Percentiles rank a stretch among this genome's conserved stretches.
Conservation (phyloP, 305 asterid species). For the Striga hermonthica region DNA sequence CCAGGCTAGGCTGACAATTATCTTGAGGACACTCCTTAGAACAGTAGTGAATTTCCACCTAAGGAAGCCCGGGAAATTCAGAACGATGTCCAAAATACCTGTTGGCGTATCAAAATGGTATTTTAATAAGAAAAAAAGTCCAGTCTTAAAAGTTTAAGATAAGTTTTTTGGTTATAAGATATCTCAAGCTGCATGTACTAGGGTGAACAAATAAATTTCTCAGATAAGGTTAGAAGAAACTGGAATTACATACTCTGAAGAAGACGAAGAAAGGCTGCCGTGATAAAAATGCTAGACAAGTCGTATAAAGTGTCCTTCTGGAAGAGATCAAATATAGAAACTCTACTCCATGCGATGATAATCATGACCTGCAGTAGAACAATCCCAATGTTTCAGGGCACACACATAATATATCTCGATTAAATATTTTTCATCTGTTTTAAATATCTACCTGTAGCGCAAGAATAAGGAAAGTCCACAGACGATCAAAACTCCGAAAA, state of each 20-base stretch:
- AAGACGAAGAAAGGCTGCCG: conserved; percentile 87
- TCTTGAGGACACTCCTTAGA: conserved; percentile 71
- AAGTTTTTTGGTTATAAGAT: no score
- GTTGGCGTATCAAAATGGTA: conserved; percentile 30
- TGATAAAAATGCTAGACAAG: conserved; percentile 87
- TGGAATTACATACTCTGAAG: conserved; percentile 72
- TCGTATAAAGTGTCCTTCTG: conserved; percentile 51
- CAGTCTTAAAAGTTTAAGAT: conserved; percentile 20
- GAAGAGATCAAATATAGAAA: conserved; percentile 61
- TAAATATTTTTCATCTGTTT: conserved; percentile 24
- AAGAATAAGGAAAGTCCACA: conserved; percentile 90
- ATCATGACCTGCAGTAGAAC: conserved; percentile 63
- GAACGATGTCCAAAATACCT: conserved; percentile 85
- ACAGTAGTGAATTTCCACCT: conserved; percentile 84
- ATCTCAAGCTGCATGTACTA: no score
- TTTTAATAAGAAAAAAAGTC: conserved; percentile 26
- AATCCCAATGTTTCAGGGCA: conserved; percentile 31
- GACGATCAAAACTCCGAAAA: conserved; percentile 92
- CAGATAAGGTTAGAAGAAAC: conserved; percentile 8
- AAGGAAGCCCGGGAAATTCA: conserved; percentile 92
- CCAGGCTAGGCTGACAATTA: conserved; percentile 86
- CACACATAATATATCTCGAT: conserved; percentile 19
- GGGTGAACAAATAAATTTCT: no score
- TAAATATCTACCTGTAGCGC: conserved; percentile 63
- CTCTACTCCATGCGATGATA: conserved; percentile 77